Conservation (phyloP, 305 asterid genomes). For the Rubia balearica region DNA sequence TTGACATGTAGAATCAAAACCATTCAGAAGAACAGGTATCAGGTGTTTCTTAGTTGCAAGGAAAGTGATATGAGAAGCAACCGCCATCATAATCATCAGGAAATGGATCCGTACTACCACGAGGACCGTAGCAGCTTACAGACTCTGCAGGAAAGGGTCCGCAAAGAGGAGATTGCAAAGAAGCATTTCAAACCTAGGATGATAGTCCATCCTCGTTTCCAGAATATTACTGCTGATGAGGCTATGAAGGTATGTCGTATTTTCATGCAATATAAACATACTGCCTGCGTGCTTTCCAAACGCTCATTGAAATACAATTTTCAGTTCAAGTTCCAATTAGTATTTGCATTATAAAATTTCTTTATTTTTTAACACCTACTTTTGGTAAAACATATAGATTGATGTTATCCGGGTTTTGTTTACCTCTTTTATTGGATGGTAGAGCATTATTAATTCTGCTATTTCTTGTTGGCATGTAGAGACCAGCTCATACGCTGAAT, state of each 20-base stretch:
- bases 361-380: too few relatives aligned
- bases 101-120: conserved; percentile 67
- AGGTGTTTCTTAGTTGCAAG: conserved; percentile 68
- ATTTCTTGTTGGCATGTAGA: neutral
- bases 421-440: neutral
- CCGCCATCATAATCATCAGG: conserved; percentile 42
- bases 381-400: too few relatives aligned
- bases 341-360: too few relatives aligned
- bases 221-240: conserved; percentile 82
- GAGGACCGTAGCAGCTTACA: conserved; percentile 59
- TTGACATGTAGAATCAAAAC: conserved; percentile 79
- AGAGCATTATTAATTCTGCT: neutral
- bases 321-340: too few relatives aligned
- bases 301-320: too few relatives aligned
- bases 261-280: conserved; percentile 9
- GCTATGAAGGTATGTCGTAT: conserved; percentile 57
- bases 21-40: conserved; percentile 78
- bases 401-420: neutral
- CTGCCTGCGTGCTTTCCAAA: neutral
- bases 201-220: conserved; percentile 92
- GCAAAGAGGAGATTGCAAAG: conserved; percentile 76
- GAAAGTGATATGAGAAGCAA: conserved; percentile 75
- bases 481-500: neutral
- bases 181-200: conserved; percentile 88
- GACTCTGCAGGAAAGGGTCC: conserved; percentile 58